Evolutionary conservation across 257 asterid genomes (phyloP), one percentile per base, ranked within the genome.

Genomic region (Gynochthodes officinalis): DNA sequence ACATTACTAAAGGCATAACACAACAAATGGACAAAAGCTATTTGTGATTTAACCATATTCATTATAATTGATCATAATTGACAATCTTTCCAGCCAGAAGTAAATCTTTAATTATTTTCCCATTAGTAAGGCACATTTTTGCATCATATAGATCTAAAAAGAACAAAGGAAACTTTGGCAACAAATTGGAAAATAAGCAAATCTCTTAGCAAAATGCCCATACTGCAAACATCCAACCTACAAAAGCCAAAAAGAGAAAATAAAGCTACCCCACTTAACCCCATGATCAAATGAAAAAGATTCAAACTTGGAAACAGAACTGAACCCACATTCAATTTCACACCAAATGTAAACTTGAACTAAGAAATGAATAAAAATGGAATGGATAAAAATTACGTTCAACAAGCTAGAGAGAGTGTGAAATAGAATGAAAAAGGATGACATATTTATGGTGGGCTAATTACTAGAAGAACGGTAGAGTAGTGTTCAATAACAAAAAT

Each of bases 141-240:
- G n/a, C n/a, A n/a, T n/a, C n/a, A n/a, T 39, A 71, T 30, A 67
- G 78, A 74, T 74, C 78, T 57, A 74, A 10, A 30, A 42, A 40
- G 46, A 54, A 55, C 35, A 12, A 42, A 54, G 57, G 43, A 14
- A 21, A 16, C 23, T 39, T 25, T 27, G 28, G 46, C 44, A 39
- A 18, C 30, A 64, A 64, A 12, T 42, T 55, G 8, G 32, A 49
- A 33, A 55, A 46, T 43, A 32, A 42, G 52, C 67, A 72, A 21
- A 48, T 46, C 40, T 5, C 7, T 12, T 5, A 37, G 39, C 37
- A 27, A 55, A 73, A 27, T n/a, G n/a, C 33, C 67, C 68, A 68
- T 27, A 37, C 42, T 33, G 74, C 40, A 35, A 59, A 37, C 37
- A 4, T 15, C 60, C n/a, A 62, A 12, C 30, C n/a, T 37, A 48